A percentile compares a stretch with the other conserved stretches of the same genome.
Evolutionary conservation across 2,329 filamentous ascomycete species (phyloP).

Genomic region (Myriosclerotinia curreyana): DNA sequence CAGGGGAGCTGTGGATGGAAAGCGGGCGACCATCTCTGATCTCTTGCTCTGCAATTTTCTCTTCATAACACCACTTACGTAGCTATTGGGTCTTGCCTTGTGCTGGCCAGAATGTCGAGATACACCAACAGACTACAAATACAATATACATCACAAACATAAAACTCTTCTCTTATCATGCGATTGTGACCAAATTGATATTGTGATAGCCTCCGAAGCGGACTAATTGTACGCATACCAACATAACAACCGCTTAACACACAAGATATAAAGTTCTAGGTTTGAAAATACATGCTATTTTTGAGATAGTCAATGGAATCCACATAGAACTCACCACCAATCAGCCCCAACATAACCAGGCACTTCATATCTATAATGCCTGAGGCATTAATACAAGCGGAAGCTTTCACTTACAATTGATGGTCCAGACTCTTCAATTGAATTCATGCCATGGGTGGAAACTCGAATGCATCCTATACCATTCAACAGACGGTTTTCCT

Average conservation of each 20-base stretch:
- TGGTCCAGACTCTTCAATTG: neutral
- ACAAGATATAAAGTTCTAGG: no score
- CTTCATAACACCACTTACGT: slow-evolving; percentile 21
- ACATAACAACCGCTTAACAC: no score
- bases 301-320: no score
- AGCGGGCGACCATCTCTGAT: slow-evolving; percentile 36
- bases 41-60: slow-evolving; percentile 28
- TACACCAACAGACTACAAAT: slow-evolving; percentile 21
- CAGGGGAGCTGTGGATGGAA: slow-evolving; percentile 27
- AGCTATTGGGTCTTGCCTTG: slow-evolving; percentile 26
- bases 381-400: slow-evolving; percentile 1
- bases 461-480: neutral
- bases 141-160: slow-evolving; percentile 14
- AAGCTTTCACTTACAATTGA: neutral
- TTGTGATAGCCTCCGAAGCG: neutral
- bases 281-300: no score
- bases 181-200: neutral
- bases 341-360: neutral
- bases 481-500: neutral
- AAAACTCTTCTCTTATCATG: slow-evolving; percentile 21
- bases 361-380: neutral
- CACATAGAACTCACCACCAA: no score
- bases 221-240: no score
- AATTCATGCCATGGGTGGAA: neutral
- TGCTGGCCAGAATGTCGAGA: slow-evolving; percentile 33